A percentile compares a stretch with the other conserved stretches of the same genome.
phyloP scores from a whole-genome alignment of 2,329 filamentous ascomycete species.

The Penicillium hesseltinei region DNA sequence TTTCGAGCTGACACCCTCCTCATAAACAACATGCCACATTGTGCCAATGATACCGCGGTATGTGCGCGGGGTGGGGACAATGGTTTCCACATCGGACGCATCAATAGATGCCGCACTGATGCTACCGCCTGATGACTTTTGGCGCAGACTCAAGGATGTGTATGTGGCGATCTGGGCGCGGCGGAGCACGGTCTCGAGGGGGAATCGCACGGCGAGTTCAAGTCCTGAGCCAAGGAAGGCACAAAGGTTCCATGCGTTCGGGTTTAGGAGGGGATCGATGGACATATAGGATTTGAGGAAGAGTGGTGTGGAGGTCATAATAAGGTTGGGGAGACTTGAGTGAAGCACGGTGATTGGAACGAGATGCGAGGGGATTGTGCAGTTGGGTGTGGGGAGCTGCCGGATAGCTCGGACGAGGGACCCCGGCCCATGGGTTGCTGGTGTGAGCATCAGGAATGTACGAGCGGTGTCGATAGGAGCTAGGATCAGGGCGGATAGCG shows the following conservation, averaged over 20 bases:
- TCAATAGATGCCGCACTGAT: constrained; percentile 23
- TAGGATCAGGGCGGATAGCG: constrained; percentile 73
- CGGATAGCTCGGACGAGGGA: constrained; percentile 76
- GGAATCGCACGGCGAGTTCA: constrained; percentile 82
- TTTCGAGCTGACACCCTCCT: constrained; percentile 64
- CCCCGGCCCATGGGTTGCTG: constrained; percentile 69
- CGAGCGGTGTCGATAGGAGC: constrained; percentile 87
- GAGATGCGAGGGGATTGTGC: constrained; percentile 67
- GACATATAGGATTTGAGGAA: constrained; percentile 80
- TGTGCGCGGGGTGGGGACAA: constrained; percentile 70
- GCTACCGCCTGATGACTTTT: constrained; percentile 29
- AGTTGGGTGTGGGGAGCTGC: constrained; percentile 68
- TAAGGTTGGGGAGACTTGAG: constrained; percentile 76
- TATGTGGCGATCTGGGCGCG: constrained; percentile 79
- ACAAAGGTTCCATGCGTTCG: constrained; percentile 75
- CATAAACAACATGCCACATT: constrained; percentile 79
- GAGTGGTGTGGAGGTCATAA: constrained; percentile 79
- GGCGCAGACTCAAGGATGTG: constrained; percentile 52
- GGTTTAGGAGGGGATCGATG: constrained; percentile 78
- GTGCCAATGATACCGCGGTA: constrained; percentile 89
- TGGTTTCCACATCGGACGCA: constrained; percentile 58
- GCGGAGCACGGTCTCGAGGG: constrained; percentile 86
- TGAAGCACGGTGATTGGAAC: constrained; percentile 83
- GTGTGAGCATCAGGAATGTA: constrained; percentile 81
- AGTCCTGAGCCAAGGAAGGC: constrained; percentile 77